Percentiles rank a stretch among this genome's conserved stretches.
Conservation (phyloP, 2,329 filamentous ascomycete genomes). For the Pseudocercospora pini-densiflorae region DNA sequence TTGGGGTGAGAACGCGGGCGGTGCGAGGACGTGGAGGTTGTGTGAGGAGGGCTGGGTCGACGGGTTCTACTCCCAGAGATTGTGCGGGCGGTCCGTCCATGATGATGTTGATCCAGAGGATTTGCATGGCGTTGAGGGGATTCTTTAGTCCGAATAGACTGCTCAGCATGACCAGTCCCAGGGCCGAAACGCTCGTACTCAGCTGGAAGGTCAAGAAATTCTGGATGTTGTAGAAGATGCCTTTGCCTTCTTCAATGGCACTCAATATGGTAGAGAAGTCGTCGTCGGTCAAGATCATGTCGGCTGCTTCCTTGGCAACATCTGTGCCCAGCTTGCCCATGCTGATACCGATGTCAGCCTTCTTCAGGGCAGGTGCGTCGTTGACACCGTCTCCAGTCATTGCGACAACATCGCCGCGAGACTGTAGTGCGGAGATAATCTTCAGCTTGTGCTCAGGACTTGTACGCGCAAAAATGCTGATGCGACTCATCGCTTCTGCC, state of each 20-base stretch:
- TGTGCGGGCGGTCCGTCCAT: conserved; percentile 99
- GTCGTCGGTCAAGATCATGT: conserved; percentile 90
- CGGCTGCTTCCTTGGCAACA: conserved; percentile 94
- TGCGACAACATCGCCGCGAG: conserved; percentile 92
- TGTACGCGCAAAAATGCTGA: conserved; percentile 93
- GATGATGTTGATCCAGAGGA: conserved; percentile 99
- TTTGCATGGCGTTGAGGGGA: conserved; percentile 98
- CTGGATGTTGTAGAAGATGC: conserved; percentile 99
- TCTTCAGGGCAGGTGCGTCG: conserved; percentile 94
- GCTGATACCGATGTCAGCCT: conserved; percentile 95
- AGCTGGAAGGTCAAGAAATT: conserved; percentile 99
- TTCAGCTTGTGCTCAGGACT: conserved; percentile 98
- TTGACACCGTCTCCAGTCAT: conserved; percentile 99
- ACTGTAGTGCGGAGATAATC: conserved; percentile 88
- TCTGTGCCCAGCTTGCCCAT: conserved; percentile 97
- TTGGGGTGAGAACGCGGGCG: conserved; percentile 86
- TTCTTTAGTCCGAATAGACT: conserved; percentile 93
- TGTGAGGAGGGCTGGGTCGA: conserved; percentile 92
- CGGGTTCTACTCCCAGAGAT: conserved; percentile 92
- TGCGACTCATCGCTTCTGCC: conserved; percentile 80
- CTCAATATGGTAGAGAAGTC: conserved; percentile 90
- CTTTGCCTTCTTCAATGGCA: conserved; percentile 98
- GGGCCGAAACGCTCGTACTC: conserved; percentile 91
- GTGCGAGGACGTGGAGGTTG: conserved; percentile 84
- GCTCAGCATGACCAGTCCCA: conserved; percentile 89